phyloP scores from a whole-genome alignment of 345 rosid genomes.

The Salix purpurea region DNA sequence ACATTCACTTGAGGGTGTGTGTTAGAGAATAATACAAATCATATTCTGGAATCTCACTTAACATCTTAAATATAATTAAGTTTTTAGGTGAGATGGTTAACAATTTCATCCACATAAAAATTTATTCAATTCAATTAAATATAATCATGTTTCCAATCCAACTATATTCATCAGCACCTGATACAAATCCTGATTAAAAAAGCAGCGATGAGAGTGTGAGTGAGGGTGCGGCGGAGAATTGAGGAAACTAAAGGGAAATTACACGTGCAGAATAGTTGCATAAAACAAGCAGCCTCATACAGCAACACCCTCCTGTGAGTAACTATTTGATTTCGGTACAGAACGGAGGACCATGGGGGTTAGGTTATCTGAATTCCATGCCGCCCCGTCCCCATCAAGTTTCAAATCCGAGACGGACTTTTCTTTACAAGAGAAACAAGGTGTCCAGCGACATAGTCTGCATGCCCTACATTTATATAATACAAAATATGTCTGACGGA shows the following conservation, averaged over 20 bases:
- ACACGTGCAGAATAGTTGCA: not conserved
- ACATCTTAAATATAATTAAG: too few species aligned
- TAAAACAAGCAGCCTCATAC: not conserved
- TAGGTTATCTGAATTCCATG: not conserved
- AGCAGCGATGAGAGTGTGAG: not conserved
- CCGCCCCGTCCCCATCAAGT: not conserved
- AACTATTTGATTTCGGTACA: not conserved
- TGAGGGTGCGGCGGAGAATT: not conserved
- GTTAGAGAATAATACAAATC: too few species aligned
- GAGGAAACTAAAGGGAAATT: not conserved
- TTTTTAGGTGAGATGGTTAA: too few species aligned
- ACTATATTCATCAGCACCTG: too few species aligned
- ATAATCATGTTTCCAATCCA: too few species aligned
- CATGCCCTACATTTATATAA: not conserved
- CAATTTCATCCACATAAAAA: too few species aligned
- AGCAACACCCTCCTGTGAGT: too few species aligned
- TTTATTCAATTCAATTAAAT: too few species aligned
- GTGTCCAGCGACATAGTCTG: not conserved
- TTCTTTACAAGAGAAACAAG: not conserved
- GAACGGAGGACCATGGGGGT: not conserved
- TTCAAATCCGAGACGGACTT: not conserved
- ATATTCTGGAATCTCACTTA: too few species aligned
- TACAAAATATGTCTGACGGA: not conserved
- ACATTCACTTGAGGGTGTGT: too few species aligned
- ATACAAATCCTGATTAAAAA: not conserved